Percentiles rank a stretch among this genome's conserved stretches.
These are phyloP conservation scores for Rosa multiflora DNA, from an alignment of 306 rosid genomes.

Conservation along the genomic window DNA sequence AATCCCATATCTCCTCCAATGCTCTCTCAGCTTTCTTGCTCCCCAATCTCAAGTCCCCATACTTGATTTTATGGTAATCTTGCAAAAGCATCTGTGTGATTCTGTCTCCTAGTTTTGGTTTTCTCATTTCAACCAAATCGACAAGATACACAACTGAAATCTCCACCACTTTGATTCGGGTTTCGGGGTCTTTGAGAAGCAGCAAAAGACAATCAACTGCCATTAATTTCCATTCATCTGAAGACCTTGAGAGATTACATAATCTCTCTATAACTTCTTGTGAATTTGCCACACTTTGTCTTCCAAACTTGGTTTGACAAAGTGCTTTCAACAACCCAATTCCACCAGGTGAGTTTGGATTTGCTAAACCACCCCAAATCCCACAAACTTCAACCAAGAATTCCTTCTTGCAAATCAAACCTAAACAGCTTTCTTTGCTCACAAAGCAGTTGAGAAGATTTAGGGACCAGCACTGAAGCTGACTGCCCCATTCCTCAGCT, in stretches of 20 bases:
- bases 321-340: slow-evolving; percentile 52
- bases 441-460: slow-evolving; percentile 56
- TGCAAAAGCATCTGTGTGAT: slow-evolving; percentile 46
- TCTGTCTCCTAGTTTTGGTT: slow-evolving; percentile 42
- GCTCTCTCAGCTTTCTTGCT: slow-evolving; percentile 41
- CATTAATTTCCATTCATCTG: slow-evolving; percentile 49
- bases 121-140: slow-evolving; percentile 58
- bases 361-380: slow-evolving; percentile 58
- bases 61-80: slow-evolving; percentile 67
- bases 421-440: slow-evolving; percentile 45
- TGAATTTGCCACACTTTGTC: slow-evolving; percentile 38
- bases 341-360: slow-evolving; percentile 52
- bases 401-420: slow-evolving; percentile 41
- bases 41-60: slow-evolving; percentile 42
- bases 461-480: slow-evolving; percentile 68
- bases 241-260: slow-evolving; percentile 56
- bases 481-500: slow-evolving; percentile 74
- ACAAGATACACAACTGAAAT: slow-evolving; percentile 38
- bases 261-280: slow-evolving; percentile 37
- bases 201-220: slow-evolving; percentile 57
- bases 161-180: slow-evolving; percentile 44
- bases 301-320: slow-evolving; percentile 50
- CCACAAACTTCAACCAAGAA: slow-evolving; percentile 46
- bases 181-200: slow-evolving; percentile 57
- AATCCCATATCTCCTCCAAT: slow-evolving; percentile 57